phyloP scores from a whole-genome alignment of 2,329 filamentous ascomycete species.

The Rhynchosporium agropyri region DNA sequence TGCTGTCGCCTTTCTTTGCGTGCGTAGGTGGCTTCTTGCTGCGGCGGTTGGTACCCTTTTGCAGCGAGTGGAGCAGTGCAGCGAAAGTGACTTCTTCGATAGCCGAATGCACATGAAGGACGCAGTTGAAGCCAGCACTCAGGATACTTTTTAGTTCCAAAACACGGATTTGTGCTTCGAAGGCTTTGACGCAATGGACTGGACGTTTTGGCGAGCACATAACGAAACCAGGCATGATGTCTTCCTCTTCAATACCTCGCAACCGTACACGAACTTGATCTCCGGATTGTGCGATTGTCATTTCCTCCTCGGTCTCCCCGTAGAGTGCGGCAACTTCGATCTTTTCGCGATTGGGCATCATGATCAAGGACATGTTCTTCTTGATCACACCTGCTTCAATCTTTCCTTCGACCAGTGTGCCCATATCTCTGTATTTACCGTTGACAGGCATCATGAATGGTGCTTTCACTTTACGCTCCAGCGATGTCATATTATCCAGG shows the following conservation, averaged over 20 bases:
- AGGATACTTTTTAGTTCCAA: slow-evolving; percentile 94
- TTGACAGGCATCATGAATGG: slow-evolving; percentile 99
- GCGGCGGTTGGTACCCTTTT: slow-evolving; percentile 91
- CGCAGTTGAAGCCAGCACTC: slow-evolving; percentile 94
- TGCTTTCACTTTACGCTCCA: slow-evolving; percentile 94
- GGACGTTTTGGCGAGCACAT: slow-evolving; percentile 92
- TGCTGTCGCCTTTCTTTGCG: slow-evolving; percentile 77
- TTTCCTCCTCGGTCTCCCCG: slow-evolving; percentile 94
- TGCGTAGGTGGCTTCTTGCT: slow-evolving; percentile 93
- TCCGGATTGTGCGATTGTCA: slow-evolving; percentile 79
- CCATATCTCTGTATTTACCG: slow-evolving; percentile 96
- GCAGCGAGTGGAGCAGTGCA: slow-evolving; percentile 85
- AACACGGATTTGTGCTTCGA: slow-evolving; percentile 96
- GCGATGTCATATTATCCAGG: slow-evolving; percentile 87
- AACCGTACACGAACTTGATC: slow-evolving; percentile 93
- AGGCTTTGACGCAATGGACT: slow-evolving; percentile 84
- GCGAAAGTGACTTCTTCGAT: slow-evolving; percentile 97
- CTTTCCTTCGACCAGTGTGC: slow-evolving; percentile 97
- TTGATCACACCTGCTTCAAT: slow-evolving; percentile 93
- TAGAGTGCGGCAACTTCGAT: slow-evolving; percentile 85
- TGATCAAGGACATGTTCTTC: slow-evolving; percentile 81
- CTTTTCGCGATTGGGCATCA: slow-evolving; percentile 93
- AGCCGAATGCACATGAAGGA: slow-evolving; percentile 94
- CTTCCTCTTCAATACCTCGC: slow-evolving; percentile 95
- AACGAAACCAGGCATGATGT: slow-evolving; percentile 93